Conservation (phyloP, 306 rosid genomes). For the Spatholobus suberectus region DNA sequence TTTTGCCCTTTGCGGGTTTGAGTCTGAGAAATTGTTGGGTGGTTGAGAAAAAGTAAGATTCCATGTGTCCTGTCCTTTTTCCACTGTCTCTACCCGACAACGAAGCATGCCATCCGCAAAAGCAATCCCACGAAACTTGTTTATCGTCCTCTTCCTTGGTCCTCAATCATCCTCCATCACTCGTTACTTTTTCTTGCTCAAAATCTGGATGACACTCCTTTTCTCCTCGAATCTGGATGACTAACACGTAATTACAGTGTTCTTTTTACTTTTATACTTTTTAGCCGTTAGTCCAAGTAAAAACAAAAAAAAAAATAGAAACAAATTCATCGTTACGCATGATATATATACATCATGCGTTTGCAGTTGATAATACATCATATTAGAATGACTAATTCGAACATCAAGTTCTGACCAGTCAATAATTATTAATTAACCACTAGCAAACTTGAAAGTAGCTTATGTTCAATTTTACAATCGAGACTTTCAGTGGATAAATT, state of each 20-base stretch:
- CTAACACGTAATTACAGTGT: background rate
- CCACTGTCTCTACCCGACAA: constrained; percentile 66
- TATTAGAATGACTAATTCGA: background rate
- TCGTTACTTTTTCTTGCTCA: background rate
- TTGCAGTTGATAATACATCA: background rate
- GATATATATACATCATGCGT: background rate
- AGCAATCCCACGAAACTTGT: constrained; percentile 10
- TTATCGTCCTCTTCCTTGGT: background rate
- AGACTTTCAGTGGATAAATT: background rate
- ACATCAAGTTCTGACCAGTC: background rate
- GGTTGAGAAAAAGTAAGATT: constrained; percentile 58
- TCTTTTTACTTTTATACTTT: background rate
- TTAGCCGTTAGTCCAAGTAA: background rate
- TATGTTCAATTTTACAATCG: background rate
- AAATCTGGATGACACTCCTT: background rate
- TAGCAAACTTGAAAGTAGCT: background rate
- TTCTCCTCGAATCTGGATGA: background rate
- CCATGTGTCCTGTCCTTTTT: constrained; percentile 70
- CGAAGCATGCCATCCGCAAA: constrained; percentile 49
- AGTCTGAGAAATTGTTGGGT: constrained; percentile 41
- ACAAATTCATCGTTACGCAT: no score
- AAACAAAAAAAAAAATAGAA: background rate
- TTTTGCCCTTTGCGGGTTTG: constrained; percentile 18
- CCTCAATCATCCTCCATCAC: background rate
- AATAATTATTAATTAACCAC: background rate